Evolutionary conservation across 495 filamentous ascomycete species (phyloP), one percentile per base, ranked within the genome.

Genomic region (Penicillium tannophilum): DNA sequence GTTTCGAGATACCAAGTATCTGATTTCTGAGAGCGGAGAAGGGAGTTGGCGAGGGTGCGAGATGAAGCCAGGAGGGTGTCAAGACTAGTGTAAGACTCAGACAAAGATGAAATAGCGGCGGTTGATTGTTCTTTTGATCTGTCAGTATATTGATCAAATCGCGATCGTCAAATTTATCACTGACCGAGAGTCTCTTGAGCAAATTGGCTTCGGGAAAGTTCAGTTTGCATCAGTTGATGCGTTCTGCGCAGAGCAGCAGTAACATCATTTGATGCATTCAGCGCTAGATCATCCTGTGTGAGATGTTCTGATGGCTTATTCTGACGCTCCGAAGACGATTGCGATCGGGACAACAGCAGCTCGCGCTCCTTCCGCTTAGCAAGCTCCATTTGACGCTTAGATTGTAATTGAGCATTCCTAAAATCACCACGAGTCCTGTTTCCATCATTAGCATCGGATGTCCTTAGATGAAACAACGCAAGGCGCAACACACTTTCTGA

Each of bases 1-100:
- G 88, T 93, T 72, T 91, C 86, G 28, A 97, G 82, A 64, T 99
- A 99, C 94, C 94, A 99, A 4, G 91, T 94, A 72, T 98, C 94
- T 42, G 88, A 92, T 76, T 97, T 97, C 66, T 93, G 90, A 31
- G 90, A 92, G 63, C 85, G 85, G 35, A 97, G 77, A 47, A 99
- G 76, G 24, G 90, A 90, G 16, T 83, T 84, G 11, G 97, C 83
- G 16, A 99, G 82, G 56, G 84, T 88, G 56, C 86, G 82, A 19
- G 88, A 90, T 36, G 82, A 87, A 1, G 84, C 76, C 26, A 99
- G 76, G 55, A 98, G 77, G 30, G 82, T 82, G 63, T 93, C 91
- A 16, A 98, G 83, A 28, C 82, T 82, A 35, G 77, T 86, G 66
- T 99, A 99, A 1, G 82, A 87, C 60, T 92, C 86, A 3, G 87